Evolutionary conservation across 2,329 filamentous ascomycete species (phyloP).

Genomic region (Paraconiothyrium sp.): DNA sequence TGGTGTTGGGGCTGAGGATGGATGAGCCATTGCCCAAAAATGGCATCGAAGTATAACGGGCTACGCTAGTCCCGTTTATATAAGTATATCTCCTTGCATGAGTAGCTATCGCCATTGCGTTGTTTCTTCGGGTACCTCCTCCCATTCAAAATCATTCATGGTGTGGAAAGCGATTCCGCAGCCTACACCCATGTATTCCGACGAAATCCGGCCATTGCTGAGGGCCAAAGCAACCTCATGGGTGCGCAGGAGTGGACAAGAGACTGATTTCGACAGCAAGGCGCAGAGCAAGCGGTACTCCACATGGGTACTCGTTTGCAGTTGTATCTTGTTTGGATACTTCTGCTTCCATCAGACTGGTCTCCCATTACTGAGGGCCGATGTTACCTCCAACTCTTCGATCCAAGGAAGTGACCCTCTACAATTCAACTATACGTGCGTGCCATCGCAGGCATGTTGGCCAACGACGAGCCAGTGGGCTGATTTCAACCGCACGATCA

Average conservation of each 20-base stretch:
- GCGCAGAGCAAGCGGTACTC: background rate
- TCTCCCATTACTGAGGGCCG: background rate
- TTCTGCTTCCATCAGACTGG: background rate
- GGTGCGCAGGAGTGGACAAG: background rate
- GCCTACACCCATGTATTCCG: slow-evolving; percentile 3
- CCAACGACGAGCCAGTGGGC: slow-evolving; percentile 42
- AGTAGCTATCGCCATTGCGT: background rate
- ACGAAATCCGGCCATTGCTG: slow-evolving; percentile 16
- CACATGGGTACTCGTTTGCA: background rate
- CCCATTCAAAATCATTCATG: background rate
- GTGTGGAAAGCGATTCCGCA: background rate
- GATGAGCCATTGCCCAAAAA: slow-evolving; percentile 24
- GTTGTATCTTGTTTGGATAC: background rate
- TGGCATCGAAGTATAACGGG: slow-evolving; percentile 10
- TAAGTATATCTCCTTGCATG: slow-evolving; percentile 2
- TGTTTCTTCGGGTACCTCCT: background rate
- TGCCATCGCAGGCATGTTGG: slow-evolving; percentile 51
- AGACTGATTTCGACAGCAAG: too few species aligned
- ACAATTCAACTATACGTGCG: slow-evolving; percentile 42
- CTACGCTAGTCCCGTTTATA: background rate
- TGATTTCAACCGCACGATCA: slow-evolving; percentile 44
- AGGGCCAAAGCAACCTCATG: background rate
- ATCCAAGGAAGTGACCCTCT: background rate
- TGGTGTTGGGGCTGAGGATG: slow-evolving; percentile 19
- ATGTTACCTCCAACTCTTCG: background rate